Conservation (phyloP, 441 rosid genomes). For the Omphalea diandra region DNA sequence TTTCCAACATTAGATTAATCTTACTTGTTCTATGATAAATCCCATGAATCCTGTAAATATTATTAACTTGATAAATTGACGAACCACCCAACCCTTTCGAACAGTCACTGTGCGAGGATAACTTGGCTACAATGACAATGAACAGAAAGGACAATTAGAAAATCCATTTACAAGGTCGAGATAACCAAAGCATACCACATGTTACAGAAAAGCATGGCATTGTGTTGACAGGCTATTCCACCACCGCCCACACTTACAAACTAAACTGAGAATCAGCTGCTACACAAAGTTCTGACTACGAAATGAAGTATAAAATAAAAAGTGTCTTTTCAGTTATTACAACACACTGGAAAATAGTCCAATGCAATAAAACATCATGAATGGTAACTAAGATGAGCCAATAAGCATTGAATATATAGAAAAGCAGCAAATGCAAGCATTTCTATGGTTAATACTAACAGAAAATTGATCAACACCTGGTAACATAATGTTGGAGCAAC, state of each 20-base stretch:
- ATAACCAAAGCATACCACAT: not conserved
- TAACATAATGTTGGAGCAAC: slow-evolving; percentile 97
- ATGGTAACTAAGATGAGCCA: not conserved
- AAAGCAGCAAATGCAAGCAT: slow-evolving; percentile 1
- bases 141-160: slow-evolving; percentile 10
- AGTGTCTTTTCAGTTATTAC: not conserved
- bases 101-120: slow-evolving; percentile 83
- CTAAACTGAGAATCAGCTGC: too few relatives aligned
- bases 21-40: slow-evolving; percentile 90
- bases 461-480: slow-evolving; percentile 54
- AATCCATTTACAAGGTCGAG: not conserved
- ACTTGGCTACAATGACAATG: slow-evolving; percentile 47
- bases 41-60: slow-evolving; percentile 96
- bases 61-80: slow-evolving; percentile 75
- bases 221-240: not conserved
- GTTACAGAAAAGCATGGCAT: not conserved
- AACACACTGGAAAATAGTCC: not conserved
- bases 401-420: not conserved
- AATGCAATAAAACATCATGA: not conserved
- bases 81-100: slow-evolving; percentile 91
- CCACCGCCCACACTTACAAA: not conserved
- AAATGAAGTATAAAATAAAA: not conserved
- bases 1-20: slow-evolving; percentile 19
- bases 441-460: not conserved
- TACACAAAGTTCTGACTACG: not conserved